These are phyloP conservation scores for Hericium rajendrae DNA, from an alignment of 768 basidiomycete genomes.

Conservation along the genomic window DNA sequence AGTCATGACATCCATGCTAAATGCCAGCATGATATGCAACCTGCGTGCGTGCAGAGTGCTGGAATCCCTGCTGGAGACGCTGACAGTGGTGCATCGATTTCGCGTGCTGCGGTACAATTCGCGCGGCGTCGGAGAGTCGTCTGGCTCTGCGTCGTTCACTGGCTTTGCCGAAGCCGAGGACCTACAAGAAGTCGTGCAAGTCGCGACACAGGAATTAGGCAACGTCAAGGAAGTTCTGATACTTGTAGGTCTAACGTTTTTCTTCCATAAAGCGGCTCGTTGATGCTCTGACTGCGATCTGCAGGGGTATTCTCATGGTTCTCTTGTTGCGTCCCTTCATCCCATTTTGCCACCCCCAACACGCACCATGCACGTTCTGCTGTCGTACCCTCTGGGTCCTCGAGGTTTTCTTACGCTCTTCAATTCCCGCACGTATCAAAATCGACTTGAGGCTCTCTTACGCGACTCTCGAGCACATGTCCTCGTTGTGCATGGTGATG, in stretches of 20 bases:
- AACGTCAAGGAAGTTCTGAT: constrained; percentile 45
- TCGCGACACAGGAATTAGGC: constrained; percentile 35
- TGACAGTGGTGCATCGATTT: constrained; percentile 37
- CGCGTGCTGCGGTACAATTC: constrained; percentile 68
- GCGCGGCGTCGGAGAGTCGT: constrained; percentile 66
- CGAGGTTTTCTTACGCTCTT: constrained; percentile 64
- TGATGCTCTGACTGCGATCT: constrained; percentile 3
- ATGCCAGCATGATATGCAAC: background rate
- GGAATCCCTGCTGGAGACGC: constrained; percentile 27
- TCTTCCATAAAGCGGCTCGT: background rate
- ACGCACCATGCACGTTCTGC: constrained; percentile 52
- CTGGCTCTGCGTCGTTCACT: constrained; percentile 65
- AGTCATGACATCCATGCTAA: background rate
- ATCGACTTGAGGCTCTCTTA: constrained; percentile 41
- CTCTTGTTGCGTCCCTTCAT: constrained; percentile 60
- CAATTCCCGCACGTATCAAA: constrained; percentile 42
- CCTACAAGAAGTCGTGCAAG: constrained; percentile 49
- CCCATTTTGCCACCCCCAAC: constrained; percentile 38
- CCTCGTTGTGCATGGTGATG: constrained; percentile 57
- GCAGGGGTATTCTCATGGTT: constrained; percentile 79
- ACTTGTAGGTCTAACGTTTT: constrained; percentile 35
- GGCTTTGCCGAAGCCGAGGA: constrained; percentile 65
- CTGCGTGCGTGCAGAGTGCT: constrained; percentile 32
- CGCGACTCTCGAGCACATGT: constrained; percentile 37
- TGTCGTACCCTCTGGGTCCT: constrained; percentile 71